Evolutionary conservation across 2,329 filamentous ascomycete genomes (phyloP), one percentile per base, ranked within the genome.

Genomic region (Verticillium zaregamsianum): DNA sequence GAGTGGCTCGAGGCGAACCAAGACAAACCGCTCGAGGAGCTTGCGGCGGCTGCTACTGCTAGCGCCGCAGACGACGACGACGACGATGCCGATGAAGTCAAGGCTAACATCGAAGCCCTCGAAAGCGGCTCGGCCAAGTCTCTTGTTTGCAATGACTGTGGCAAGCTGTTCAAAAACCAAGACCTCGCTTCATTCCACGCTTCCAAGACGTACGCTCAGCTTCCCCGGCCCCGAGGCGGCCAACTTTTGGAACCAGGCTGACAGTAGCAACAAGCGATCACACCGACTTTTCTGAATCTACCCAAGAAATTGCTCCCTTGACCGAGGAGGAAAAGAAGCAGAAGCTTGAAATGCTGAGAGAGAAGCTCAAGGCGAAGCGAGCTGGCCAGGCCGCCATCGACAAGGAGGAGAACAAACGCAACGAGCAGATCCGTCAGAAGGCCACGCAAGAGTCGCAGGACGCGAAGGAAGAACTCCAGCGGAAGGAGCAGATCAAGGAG

Each of bases 1-100:
- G 91, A 97, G 78, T 99, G 95, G 95, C 85, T 99, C 1, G 93
- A 96, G 73, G 86, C 90, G 69, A 96, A 96, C 73, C 89, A 96
- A 73, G 92, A 97, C 74, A 96, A 91, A 69, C 83, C 91, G 1
- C 73, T 97, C 52, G 93, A 97, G 40, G 89, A 96, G 62, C 88
- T 98, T 64, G 84, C 91, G 65, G 79, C 79, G 3, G 74, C 75
- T 6, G 68, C 72, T 15, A 25, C 5, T 23, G 67, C 69, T 23
- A 68, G 71, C 32, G 71, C 71, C 9, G 69, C 68, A 15, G 72
- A 74, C 1, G 75, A 74, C 3, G 77, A 83, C 3, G 77, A 80
- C 3, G 81, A 85, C 9, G 82, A 81, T 2, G 81, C 65, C 15
- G 79, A 79, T 11, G 76, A 80, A 32, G 80, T 79, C 6, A 77